Base-by-base conservation (phyloP, 78 protist genomes). In the Dictyostelium firmibasis region DNA sequence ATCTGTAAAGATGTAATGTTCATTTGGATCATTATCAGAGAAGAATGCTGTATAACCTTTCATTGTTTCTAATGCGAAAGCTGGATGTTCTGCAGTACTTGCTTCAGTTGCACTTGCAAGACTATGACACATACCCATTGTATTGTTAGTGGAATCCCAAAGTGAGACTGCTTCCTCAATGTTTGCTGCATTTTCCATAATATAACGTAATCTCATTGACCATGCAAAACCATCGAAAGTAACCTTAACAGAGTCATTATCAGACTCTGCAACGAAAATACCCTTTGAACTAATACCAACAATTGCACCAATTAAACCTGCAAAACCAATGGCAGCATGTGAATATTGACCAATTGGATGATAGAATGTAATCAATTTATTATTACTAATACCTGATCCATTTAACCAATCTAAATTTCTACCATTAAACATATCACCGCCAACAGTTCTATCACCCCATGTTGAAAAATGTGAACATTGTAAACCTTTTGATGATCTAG, bases 141-240 rank as follows among this genome's bases (percentile, higher is more conserved):
- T 95, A 76, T 95, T 95, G 50, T 91, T 91, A 9, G 97, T 95
- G 6, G 95, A 27, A 9, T 69, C n/a, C 95, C 95, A 95, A 18
- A 91, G 18, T 11, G 64, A 13, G 0, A 74, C 50, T 23, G 97
- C 97, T 1, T 77, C 84, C 10, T 91, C 85, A 29, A 95, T 83
- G 20, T 10, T 91, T 16, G 36, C 27, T 11, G 97, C 92, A 27
- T 85, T 10, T 18, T 95, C 93, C 97, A 95, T 89, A 11, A 95
- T 53, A 33, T 60, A 91, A 50, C 97, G 81, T 18, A 95, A 47
- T 35, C 97, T 41, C 38, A 91, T 29, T 50, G 93, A 31, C 97
- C 97, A 95, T 2, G 95, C 77, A 23, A 95, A 91, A 27, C 97
- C 97, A 25, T 91, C 89, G 23, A 95, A 91, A n/a, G 97, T 95